Base-by-base conservation (phyloP, 352 stramenopile species). In the Thraustochytrium sp. region DNA sequence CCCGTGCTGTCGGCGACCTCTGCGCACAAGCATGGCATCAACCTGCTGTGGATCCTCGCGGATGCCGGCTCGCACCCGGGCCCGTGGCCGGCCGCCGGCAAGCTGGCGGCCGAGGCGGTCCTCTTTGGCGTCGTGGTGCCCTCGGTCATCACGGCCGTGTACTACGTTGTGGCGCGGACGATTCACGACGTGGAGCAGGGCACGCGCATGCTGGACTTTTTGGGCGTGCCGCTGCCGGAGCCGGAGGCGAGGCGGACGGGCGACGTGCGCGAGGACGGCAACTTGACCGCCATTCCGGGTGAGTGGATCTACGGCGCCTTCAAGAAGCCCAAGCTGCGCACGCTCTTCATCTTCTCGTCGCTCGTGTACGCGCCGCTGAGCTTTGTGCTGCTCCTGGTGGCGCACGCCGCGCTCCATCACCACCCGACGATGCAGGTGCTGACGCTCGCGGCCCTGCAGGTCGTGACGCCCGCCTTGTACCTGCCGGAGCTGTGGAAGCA, bases 21-120 rank as follows among this genome's bases (percentile, higher is more conserved):
- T 23, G 68, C 68, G 34, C 68, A 80, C 51, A 80, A 80, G 42
- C 68, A 80, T 31, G 31, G 16, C 29, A n/a, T 80, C 51, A 80
- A 80, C 68, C 13, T 80, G 49, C n/a, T 80, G 5, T 80, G 68
- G 68, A 29, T 80, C 38, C 68, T 80, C 26, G 68, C 34, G 4
- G 46, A 68, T 16, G 68, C 46, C n/a, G 68, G 31, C 29, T 55
- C 68, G 23, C 68, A 44, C 16, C 68, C 68, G 18, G 46, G 51
- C n/a, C 38, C 62, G 5, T 72, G 59, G 59, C 59, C 59, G 40
- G 18, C 59, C 26, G n/a, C 26, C 11, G 13, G 13, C 9, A 11
- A 49, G 40, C 34, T 55, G 8, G 26, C 31, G 0, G 68, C 51
- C 3, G 68, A 80, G 31, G n/a, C 26, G 16, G 51, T 51, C 31